Evolutionary conservation across 805 yeast species (phyloP).

Genomic region (Barnettozyma wickerhamii): DNA sequence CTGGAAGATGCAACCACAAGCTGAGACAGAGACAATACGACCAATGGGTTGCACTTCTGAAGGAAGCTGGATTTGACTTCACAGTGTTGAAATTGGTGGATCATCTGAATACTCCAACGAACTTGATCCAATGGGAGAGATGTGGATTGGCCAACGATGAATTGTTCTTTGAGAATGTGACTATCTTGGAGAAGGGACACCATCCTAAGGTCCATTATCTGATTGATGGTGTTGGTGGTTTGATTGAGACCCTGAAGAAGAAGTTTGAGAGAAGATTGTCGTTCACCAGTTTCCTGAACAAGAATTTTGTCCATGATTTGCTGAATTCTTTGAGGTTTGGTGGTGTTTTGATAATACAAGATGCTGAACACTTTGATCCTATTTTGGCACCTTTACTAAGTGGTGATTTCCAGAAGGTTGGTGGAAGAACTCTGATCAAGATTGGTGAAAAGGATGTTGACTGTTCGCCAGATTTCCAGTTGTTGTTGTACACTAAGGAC

Average conservation of each 20-base stretch:
- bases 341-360: conserved; percentile 62
- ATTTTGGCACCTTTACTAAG: conserved; percentile 58
- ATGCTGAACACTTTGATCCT: conserved; percentile 82
- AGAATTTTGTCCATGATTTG: conserved; percentile 57
- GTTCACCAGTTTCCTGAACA: conserved; percentile 68
- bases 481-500: conserved; percentile 61
- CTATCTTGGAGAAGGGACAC: conserved; percentile 38
- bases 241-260: conserved; percentile 37
- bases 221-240: conserved; percentile 64
- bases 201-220: conserved; percentile 45
- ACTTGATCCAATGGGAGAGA: conserved; percentile 46
- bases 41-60: conserved; percentile 35
- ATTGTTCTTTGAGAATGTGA: conserved; percentile 57
- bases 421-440: conserved; percentile 62
- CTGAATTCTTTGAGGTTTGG: conserved; percentile 87
- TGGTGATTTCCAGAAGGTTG: conserved; percentile 56
- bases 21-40: conserved; percentile 34
- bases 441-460: conserved; percentile 66
- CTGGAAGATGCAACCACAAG: conserved; percentile 53
- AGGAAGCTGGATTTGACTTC: conserved; percentile 32
- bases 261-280: conserved; percentile 33
- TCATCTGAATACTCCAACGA: conserved; percentile 36
- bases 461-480: conserved; percentile 55
- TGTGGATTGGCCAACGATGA: conserved; percentile 55
- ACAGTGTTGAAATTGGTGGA: conserved; percentile 34